Conservation (phyloP, 2,329 filamentous ascomycete species). For the Aspergillus novofumigatus region DNA sequence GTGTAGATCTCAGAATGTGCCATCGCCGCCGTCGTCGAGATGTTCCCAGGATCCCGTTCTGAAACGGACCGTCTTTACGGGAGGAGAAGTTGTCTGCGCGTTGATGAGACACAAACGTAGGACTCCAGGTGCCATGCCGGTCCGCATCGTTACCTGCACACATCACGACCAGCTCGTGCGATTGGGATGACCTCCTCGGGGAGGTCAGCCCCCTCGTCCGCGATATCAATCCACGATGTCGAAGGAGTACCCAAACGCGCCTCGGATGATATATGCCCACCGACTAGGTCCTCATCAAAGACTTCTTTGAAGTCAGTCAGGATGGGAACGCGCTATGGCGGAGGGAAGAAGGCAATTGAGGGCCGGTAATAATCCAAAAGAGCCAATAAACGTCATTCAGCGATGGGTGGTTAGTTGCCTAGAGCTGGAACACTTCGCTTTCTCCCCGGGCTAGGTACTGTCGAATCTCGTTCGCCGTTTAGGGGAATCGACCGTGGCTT, state of each 20-base stretch:
- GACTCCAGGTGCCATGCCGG: slow-evolving; percentile 12
- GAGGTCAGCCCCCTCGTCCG: slow-evolving; percentile 38
- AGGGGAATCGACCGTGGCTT: neutral
- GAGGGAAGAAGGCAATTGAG: neutral
- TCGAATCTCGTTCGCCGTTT: neutral
- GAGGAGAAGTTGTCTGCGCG: slow-evolving; percentile 4
- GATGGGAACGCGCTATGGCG: neutral
- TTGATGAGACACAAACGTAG: slow-evolving; percentile 8
- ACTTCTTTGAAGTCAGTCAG: neutral
- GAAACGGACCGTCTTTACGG: slow-evolving; percentile 8
- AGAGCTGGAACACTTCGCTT: neutral
- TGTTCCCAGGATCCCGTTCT: slow-evolving; percentile 18
- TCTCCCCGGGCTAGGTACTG: neutral
- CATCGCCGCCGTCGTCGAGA: slow-evolving; percentile 17
- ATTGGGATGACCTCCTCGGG: slow-evolving; percentile 38
- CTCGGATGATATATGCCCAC: neutral
- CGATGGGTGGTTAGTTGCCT: neutral
- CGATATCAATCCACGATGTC: slow-evolving; percentile 35
- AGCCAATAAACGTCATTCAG: neutral
- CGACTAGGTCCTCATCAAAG: neutral
- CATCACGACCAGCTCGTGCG: slow-evolving; percentile 29
- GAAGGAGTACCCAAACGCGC: slow-evolving; percentile 14
- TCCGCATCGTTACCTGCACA: slow-evolving; percentile 22
- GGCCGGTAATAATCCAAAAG: neutral
- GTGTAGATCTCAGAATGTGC: slow-evolving; percentile 3